Evolutionary conservation across 768 basidiomycete species (phyloP), one percentile per base, ranked within the genome.

Genomic region (Tricholoma furcatifolium): DNA sequence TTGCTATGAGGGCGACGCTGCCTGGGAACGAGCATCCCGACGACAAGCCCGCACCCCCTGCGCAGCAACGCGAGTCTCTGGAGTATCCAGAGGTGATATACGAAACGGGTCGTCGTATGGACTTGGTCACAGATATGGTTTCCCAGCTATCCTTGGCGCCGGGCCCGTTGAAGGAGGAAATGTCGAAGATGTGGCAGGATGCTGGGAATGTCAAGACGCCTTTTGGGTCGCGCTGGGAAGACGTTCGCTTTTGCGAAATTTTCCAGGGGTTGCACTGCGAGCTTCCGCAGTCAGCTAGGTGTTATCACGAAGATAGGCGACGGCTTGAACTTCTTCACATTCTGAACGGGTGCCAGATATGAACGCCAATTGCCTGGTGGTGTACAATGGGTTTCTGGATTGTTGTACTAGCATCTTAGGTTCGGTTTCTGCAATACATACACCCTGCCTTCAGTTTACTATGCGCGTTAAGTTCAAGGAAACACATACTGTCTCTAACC

Each of bases 41-140:
- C 34, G 14, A 45, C 17, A 45, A 45, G 24, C n/a, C n/a, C n/a
- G n/a, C n/a, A 2, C 21, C 21, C 2, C 42, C 21, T 12, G 24
- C 11, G 7, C 2, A 12, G 2, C 2, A 12, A 18, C 42, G 11
- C 27, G 27, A 27, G 3, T 27, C 27, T 27, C 7, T 14, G n/a
- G 12, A 39, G 2, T 23, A 21, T 15, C 21, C 32, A 1, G 52
- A 36, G 6, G 24, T 52, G 3, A n/a, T 46, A 17, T 48, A 51
- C 41, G 39, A 39, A 7, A 35, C 45, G n/a, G 31, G 49, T 3
- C 50, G 45, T 15, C n/a, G n/a, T 1, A 20, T 41, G 2, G 15
- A 49, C 3, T 31, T 52, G 30, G 45, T 40, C 14, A 14, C 42
- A 1, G 50, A 47, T 4, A 44, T 56, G 50, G 24, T 43, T 20